phyloP scores from a whole-genome alignment of 108 stramenopile species.

The Discostella pseudostelligera region DNA sequence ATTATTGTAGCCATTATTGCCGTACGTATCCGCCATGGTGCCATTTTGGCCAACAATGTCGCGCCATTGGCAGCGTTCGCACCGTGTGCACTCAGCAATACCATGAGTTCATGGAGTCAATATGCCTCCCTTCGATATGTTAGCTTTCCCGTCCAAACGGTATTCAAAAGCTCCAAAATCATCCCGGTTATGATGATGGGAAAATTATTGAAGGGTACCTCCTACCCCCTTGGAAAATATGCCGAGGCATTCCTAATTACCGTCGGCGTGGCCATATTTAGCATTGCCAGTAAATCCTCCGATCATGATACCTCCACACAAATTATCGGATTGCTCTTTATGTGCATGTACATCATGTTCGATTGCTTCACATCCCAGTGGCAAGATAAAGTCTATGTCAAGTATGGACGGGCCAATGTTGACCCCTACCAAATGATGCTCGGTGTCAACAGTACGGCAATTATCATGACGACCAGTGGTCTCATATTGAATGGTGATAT shows the following conservation, averaged over 20 bases:
- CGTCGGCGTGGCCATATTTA: constrained; percentile 92
- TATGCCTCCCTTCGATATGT: constrained; percentile 96
- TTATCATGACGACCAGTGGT: constrained; percentile 87
- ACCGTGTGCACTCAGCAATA: constrained; percentile 94
- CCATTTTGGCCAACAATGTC: constrained; percentile 70
- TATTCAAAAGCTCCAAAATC: constrained; percentile 97
- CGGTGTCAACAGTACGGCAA: constrained; percentile 94
- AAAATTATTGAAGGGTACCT: constrained; percentile 80
- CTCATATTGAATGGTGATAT: constrained; percentile 92
- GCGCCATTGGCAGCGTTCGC: constrained; percentile 93
- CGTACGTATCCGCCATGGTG: constrained; percentile 77
- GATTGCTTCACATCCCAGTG: constrained; percentile 99
- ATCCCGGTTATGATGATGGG: constrained; percentile 99
- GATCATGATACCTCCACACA: constrained; percentile 64
- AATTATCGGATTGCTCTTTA: constrained; percentile 86
- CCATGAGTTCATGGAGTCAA: constrained; percentile 95
- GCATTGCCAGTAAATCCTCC: constrained; percentile 65
- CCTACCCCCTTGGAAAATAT: constrained; percentile 88
- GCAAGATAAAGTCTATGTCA: constrained; percentile 94
- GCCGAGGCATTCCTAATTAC: constrained; percentile 90
- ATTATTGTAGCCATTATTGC: constrained; percentile 90
- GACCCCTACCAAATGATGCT: constrained; percentile 99
- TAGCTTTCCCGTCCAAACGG: constrained; percentile 96
- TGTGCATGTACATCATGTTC: constrained; percentile 91
- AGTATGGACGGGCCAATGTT: constrained; percentile 88